These are phyloP conservation scores for Collybia sp. DNA, from an alignment of 768 basidiomycete genomes.

Conservation along the genomic window DNA sequence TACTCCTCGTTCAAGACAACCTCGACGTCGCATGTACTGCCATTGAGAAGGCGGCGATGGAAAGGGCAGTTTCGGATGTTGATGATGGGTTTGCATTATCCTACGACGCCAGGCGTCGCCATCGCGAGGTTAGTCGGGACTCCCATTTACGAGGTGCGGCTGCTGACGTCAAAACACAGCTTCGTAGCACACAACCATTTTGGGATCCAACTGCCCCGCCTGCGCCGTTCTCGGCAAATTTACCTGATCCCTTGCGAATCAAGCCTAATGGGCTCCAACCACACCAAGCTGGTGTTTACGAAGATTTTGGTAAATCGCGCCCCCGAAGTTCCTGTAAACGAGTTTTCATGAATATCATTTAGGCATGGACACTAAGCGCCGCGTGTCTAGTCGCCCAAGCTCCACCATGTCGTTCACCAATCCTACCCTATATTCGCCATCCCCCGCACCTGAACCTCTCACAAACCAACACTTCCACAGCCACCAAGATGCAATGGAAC, in stretches of 20 bases:
- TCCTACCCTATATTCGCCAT: constrained; percentile 47
- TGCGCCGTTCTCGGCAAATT: constrained; percentile 60
- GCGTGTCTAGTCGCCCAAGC: constrained; percentile 58
- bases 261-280: constrained; percentile 77
- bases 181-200: constrained; percentile 71
- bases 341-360: constrained; percentile 9
- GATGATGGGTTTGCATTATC: constrained; percentile 84
- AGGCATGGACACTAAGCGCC: constrained; percentile 57
- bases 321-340: background rate
- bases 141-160: background rate
- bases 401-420: constrained; percentile 67
- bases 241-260: constrained; percentile 89
- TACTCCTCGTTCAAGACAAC: constrained; percentile 85
- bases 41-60: constrained; percentile 98
- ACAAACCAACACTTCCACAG: constrained; percentile 41
- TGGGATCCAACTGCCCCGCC: constrained; percentile 81
- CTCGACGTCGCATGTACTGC: constrained; percentile 90
- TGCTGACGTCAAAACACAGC: constrained; percentile 26
- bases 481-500: constrained; percentile 85
- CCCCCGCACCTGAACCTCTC: constrained; percentile 57
- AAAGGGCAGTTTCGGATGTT: constrained; percentile 87
- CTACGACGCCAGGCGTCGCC: constrained; percentile 79
- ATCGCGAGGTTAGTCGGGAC: constrained; percentile 64
- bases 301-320: constrained; percentile 74
- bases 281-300: constrained; percentile 86